Base-by-base conservation (phyloP, 495 filamentous ascomycete species). In the Aspergillus kassunensis region DNA sequence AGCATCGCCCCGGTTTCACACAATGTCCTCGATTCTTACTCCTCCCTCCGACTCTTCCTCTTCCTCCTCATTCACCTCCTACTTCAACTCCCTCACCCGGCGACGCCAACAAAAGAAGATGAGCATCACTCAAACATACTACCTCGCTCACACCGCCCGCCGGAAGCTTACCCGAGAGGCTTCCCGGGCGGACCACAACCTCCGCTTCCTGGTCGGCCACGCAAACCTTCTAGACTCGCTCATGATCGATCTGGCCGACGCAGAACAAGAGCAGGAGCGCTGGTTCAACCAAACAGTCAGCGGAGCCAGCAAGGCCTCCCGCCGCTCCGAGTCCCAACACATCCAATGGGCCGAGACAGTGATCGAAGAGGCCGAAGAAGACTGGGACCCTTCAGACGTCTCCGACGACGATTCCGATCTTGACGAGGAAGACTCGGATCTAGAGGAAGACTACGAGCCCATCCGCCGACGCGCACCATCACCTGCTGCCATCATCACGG, bases 281-380 rank as follows among this genome's bases (percentile, higher is more conserved):
- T 97, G 95, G 95, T 97, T 97, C 84, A 91, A 97, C 81, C 84
- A 92, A 72, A 90, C 88, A 53, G 89, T 97, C 71, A 82, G 77
- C 66, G 87, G 86, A 60, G 89, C 88, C 59, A 71, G 69, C 68
- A 74, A 77, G 61, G 63, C 71, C 50, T 63, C 66, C 41, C 70
- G 73, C 46, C 78, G 79, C 54, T 71, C 77, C 46, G 77, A 80
- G 54, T 76, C 85, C 36, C 78, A 76, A 59, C 89, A 89, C 77
- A 83, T 95, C 64, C 86, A 92, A 82, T 96, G 89, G 89, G 86
- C 88, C 36, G 89, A 96, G 57, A 74, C 81, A 40, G 79, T 91
- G 54, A 74, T 81, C 49, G 89, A 91, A 67, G 83, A 89, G 56
- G 76, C 81, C 30, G 83, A 87, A 58, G 83, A 89, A 51, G 84